These are phyloP conservation scores for Daedaleopsis nitida DNA, from an alignment of 768 basidiomycete genomes.

Conservation along the genomic window DNA sequence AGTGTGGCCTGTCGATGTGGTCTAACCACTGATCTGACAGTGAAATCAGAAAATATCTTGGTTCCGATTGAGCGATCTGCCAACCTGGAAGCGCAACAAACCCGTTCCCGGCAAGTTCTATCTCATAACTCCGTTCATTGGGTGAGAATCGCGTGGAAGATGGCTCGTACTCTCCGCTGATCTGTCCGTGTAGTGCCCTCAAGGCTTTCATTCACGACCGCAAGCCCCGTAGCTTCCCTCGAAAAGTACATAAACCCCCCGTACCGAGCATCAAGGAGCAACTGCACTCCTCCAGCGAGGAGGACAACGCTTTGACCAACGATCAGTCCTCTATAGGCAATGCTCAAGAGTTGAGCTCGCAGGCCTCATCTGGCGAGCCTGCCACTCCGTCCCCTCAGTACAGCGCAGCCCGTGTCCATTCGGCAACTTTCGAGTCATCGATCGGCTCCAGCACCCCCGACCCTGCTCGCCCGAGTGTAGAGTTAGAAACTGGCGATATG, in stretches of 20 bases:
- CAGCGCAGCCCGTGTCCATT: slow-evolving; percentile 41
- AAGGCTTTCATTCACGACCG: slow-evolving; percentile 69
- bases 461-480: slow-evolving; percentile 28
- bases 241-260: slow-evolving; percentile 37
- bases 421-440: slow-evolving; percentile 29
- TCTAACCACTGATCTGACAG: slow-evolving; percentile 20
- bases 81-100: slow-evolving; percentile 87
- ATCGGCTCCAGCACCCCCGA: slow-evolving; percentile 37
- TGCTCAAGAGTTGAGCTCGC: slow-evolving; percentile 66
- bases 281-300: slow-evolving; percentile 31
- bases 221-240: slow-evolving; percentile 52
- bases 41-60: slow-evolving; percentile 86
- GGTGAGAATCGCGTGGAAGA: slow-evolving; percentile 39
- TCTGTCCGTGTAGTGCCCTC: slow-evolving; percentile 45
- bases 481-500: slow-evolving; percentile 53
- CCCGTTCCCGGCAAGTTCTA: slow-evolving; percentile 82
- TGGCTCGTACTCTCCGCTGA: slow-evolving; percentile 12
- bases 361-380: slow-evolving; percentile 61
- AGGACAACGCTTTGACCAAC: slow-evolving; percentile 22
- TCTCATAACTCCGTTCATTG: slow-evolving; percentile 92
- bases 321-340: slow-evolving; percentile 28
- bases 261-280: slow-evolving; percentile 18
- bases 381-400: slow-evolving; percentile 67
- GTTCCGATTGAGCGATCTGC: slow-evolving; percentile 88
- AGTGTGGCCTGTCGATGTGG: slow-evolving; percentile 26